These are phyloP conservation scores for Penicillium sp. DNA, from an alignment of 2,329 filamentous ascomycete species.

Conservation along the genomic window DNA sequence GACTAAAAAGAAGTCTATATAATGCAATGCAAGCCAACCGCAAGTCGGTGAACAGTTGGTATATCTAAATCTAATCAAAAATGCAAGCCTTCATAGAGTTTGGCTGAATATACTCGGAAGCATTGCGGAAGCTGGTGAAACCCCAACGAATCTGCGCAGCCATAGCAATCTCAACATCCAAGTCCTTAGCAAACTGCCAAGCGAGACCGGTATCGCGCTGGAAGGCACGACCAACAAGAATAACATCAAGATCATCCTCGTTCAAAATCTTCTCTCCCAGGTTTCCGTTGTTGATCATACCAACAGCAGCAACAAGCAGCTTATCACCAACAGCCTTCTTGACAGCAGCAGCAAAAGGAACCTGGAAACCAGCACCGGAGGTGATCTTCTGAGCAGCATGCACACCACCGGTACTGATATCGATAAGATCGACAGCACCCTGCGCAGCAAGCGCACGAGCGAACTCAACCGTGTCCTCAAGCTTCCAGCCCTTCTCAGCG, in stretches of 20 bases:
- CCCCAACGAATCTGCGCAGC: constrained; percentile 36
- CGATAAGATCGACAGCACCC: constrained; percentile 75
- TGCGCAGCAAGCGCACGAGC: constrained; percentile 66
- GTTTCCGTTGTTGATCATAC: constrained; percentile 68
- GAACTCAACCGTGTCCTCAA: constrained; percentile 63
- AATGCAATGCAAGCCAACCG: neutral
- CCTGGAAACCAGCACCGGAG: constrained; percentile 67
- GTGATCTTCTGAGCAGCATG: constrained; percentile 49
- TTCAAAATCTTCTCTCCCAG: constrained; percentile 64
- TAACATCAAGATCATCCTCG: constrained; percentile 60
- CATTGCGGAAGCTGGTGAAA: constrained; percentile 31
- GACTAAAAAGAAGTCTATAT: neutral
- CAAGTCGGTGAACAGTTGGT: neutral
- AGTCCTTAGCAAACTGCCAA: constrained; percentile 31
- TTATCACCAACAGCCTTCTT: constrained; percentile 72
- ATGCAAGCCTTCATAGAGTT: constrained; percentile 27
- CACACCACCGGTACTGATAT: constrained; percentile 76
- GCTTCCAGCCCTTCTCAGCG: constrained; percentile 66
- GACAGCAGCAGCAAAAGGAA: constrained; percentile 68
- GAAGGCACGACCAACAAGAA: constrained; percentile 50
- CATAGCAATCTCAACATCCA: constrained; percentile 33
- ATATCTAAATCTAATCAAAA: constrained; percentile 28
- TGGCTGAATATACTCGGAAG: constrained; percentile 28
- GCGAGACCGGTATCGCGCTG: constrained; percentile 28
- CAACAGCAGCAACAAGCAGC: constrained; percentile 72